Percentiles rank a stretch among this genome's conserved stretches.
phyloP scores from a whole-genome alignment of 139 green algal species.

The Chlorella sp. region DNA sequence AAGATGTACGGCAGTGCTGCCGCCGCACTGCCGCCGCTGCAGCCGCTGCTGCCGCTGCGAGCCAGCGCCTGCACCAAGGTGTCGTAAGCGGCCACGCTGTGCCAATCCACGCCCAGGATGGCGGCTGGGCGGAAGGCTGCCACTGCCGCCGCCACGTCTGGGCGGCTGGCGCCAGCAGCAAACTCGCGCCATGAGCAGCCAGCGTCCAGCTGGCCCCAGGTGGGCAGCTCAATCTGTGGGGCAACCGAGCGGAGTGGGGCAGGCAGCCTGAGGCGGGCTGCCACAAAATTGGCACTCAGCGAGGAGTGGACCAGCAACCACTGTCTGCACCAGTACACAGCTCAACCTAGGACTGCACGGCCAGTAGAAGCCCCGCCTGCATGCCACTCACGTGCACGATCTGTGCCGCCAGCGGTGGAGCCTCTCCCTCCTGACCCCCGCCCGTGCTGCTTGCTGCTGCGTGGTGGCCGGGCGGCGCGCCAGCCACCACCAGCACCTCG shows the following conservation, averaged over 20 bases:
- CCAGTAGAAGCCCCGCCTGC: background rate
- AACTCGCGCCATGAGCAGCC: constrained; percentile 58
- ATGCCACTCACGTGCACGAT: constrained; percentile 12
- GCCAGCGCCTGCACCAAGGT: constrained; percentile 30
- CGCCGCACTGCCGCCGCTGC: no score
- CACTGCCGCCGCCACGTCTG: constrained; percentile 30
- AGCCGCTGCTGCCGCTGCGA: background rate
- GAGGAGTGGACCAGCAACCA: background rate
- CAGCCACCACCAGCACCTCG: constrained; percentile 61
- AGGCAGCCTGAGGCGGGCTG: background rate
- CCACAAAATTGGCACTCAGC: background rate
- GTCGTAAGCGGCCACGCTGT: constrained; percentile 44
- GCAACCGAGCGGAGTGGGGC: background rate
- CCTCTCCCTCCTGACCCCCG: no score
- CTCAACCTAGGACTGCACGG: no score
- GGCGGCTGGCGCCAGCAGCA: constrained; percentile 24
- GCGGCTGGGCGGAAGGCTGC: constrained; percentile 49
- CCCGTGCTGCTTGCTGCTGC: background rate
- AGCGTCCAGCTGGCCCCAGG: constrained; percentile 66
- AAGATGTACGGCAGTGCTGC: constrained; percentile 48
- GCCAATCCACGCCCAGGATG: constrained; percentile 74
- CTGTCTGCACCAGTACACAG: background rate
- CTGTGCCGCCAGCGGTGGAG: background rate
- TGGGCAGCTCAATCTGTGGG: constrained; percentile 56
- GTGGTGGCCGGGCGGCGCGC: constrained; percentile 24